These are phyloP conservation scores for Ophiocytium majus DNA, from an alignment of 352 stramenopile species.

Conservation along the genomic window DNA sequence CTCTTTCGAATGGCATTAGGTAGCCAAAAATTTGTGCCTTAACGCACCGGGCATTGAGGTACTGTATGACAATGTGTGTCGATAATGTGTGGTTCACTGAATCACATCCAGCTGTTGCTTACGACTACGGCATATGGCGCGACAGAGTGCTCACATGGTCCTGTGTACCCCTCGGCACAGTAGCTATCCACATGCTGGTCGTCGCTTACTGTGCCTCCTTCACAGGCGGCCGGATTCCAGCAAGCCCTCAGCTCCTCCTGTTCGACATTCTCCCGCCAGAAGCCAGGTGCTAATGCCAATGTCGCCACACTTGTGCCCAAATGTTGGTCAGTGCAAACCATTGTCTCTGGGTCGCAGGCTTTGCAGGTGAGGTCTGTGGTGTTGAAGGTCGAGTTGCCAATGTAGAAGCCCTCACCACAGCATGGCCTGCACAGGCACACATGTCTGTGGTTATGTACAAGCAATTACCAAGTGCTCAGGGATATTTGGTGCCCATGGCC, in stretches of 20 bases:
- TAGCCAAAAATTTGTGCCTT: background rate
- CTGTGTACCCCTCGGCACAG: background rate
- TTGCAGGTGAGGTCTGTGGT: background rate
- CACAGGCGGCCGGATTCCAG: background rate
- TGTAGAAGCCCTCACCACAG: background rate
- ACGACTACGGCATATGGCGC: no score
- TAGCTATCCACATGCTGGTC: background rate
- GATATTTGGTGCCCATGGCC: no score
- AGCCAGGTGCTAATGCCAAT: background rate
- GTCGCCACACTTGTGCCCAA: background rate
- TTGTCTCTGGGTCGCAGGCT: background rate
- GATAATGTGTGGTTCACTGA: no score
- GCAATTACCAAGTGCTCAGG: no score
- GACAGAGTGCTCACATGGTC: background rate
- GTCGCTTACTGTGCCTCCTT: background rate
- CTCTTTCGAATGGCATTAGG: background rate
- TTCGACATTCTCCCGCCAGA: background rate
- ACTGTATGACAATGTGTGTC: background rate
- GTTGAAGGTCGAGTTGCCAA: background rate
- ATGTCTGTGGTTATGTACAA: no score
- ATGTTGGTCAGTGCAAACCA: background rate
- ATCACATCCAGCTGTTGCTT: no score
- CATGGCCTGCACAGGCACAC: background rate
- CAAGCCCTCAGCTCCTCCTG: background rate
- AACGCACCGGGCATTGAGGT: background rate